A percentile compares a stretch with the other conserved stretches of the same genome.
phyloP scores from a whole-genome alignment of 305 asterid genomes.

The Solanum hybrid region DNA sequence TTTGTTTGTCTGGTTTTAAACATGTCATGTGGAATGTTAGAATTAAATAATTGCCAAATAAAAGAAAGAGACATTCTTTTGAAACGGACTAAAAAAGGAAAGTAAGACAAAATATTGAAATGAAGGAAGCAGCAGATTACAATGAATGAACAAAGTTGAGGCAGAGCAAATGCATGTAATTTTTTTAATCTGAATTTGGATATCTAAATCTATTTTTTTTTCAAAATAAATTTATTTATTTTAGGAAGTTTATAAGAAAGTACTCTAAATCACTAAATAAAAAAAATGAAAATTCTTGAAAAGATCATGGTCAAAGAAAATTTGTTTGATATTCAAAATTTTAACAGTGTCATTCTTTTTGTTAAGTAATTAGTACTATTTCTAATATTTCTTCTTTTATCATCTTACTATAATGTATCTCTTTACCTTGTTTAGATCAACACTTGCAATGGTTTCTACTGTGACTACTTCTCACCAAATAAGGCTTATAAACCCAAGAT shows the following conservation, averaged over 20 bases:
- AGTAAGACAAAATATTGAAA: not conserved
- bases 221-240: not conserved
- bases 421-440: conserved; percentile 48
- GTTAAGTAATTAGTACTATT: not conserved
- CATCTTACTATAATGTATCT: not conserved
- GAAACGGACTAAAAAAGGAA: not conserved
- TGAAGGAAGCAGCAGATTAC: not conserved
- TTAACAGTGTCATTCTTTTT: not conserved
- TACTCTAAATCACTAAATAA: not conserved
- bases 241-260: not conserved
- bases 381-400: not conserved
- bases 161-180: not conserved
- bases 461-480: conserved; percentile 88
- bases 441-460: conserved; percentile 95
- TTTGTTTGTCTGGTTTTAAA: not conserved
- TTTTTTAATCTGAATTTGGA: not conserved
- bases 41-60: not conserved
- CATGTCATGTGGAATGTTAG: not conserved
- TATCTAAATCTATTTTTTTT: not conserved
- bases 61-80: not conserved
- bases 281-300: not conserved
- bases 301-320: not conserved
- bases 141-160: not conserved
- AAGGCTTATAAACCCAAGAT: conserved; percentile 90
- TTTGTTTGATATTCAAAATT: not conserved